These are phyloP conservation scores for Apiospora phragmitis DNA, from an alignment of 2,329 filamentous ascomycete genomes.

Conservation along the genomic window DNA sequence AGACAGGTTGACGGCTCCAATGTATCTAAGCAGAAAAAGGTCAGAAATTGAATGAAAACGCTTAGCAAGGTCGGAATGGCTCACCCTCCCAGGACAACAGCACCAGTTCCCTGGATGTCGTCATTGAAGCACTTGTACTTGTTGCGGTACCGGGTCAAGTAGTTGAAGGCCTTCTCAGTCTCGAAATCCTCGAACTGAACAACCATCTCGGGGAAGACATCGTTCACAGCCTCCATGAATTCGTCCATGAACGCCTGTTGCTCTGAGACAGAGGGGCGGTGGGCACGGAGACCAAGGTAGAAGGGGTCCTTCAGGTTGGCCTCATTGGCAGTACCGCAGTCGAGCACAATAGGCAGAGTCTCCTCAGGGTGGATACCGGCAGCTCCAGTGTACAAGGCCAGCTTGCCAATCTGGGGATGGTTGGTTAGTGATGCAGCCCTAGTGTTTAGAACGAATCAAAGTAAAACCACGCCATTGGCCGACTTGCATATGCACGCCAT, in stretches of 20 bases:
- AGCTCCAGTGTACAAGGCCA: slow-evolving; percentile 91
- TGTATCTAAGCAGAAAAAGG: slow-evolving; percentile 43
- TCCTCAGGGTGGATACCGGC: slow-evolving; percentile 90
- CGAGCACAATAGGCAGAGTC: slow-evolving; percentile 72
- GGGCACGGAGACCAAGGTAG: slow-evolving; percentile 86
- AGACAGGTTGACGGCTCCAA: slow-evolving; percentile 77
- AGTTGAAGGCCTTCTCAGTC: slow-evolving; percentile 85
- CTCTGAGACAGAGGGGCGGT: slow-evolving; percentile 74
- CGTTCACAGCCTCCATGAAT: slow-evolving; percentile 88
- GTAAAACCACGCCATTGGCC: not conserved
- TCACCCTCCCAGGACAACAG: slow-evolving; percentile 85
- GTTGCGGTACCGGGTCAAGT: slow-evolving; percentile 85
- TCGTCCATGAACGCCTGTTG: slow-evolving; percentile 95
- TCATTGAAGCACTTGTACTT: slow-evolving; percentile 97
- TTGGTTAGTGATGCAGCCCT: slow-evolving; percentile 7
- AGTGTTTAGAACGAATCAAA: not conserved
- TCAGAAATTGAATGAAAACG: not conserved
- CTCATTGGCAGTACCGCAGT: slow-evolving; percentile 68
- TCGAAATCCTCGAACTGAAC: slow-evolving; percentile 98
- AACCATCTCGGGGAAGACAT: slow-evolving; percentile 66
- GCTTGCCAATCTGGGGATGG: slow-evolving; percentile 72
- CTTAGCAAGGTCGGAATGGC: slow-evolving; percentile 19
- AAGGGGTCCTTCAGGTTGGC: slow-evolving; percentile 67
- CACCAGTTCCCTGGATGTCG: slow-evolving; percentile 95
- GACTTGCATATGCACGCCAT: slow-evolving; percentile 12